Percentiles rank a stretch among this genome's conserved stretches.
Conservation (phyloP, 2,329 filamentous ascomycete genomes). For the Nannizzia gypsea region DNA sequence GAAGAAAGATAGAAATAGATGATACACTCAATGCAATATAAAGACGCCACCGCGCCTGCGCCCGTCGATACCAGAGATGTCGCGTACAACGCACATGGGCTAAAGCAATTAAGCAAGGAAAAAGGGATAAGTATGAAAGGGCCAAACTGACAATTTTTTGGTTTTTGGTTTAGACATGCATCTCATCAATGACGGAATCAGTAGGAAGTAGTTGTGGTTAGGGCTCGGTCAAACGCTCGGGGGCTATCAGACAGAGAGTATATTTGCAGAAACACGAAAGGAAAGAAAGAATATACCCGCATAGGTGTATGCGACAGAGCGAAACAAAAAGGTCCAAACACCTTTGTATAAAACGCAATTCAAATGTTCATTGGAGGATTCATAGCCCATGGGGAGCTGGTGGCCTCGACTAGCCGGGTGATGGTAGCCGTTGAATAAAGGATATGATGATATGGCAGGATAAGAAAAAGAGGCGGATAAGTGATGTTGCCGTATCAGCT, state of each 20-base stretch:
- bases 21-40: neutral
- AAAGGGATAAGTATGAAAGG: neutral
- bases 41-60: neutral
- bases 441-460: neutral
- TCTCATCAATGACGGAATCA: neutral
- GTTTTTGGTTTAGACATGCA: neutral
- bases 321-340: neutral
- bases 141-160: neutral
- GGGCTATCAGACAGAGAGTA: neutral
- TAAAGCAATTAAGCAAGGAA: neutral
- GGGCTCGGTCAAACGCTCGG: neutral
- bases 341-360: neutral
- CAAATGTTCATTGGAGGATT: neutral
- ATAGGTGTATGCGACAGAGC: neutral
- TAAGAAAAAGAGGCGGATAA: neutral
- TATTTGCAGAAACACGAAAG: neutral
- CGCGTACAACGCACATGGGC: neutral
- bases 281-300: neutral
- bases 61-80: neutral
- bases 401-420: neutral
- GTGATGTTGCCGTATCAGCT: constrained; percentile 15
- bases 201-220: neutral
- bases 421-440: neutral
- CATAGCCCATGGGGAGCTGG: neutral
- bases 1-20: neutral